These are phyloP conservation scores for Dryadomyces sulphureus DNA, from an alignment of 2,329 filamentous ascomycete genomes.

Conservation along the genomic window DNA sequence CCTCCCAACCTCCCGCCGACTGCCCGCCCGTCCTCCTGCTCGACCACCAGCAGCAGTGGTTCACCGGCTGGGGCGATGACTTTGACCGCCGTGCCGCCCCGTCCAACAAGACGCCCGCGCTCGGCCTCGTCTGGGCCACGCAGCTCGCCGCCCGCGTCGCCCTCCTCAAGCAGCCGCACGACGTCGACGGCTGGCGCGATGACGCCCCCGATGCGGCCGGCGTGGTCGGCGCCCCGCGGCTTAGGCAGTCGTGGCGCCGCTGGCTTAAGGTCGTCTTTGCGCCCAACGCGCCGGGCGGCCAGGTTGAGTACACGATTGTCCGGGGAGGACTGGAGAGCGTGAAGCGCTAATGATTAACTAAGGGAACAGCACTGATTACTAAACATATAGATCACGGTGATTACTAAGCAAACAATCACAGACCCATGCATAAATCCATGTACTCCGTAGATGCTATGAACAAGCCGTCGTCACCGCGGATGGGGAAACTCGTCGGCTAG, in stretches of 20 bases:
- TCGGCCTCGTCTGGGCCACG: conserved; percentile 83
- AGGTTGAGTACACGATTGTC: conserved; percentile 62
- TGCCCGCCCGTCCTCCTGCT: conserved; percentile 46
- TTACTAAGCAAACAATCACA: too few relatives aligned
- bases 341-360: conserved; percentile 3
- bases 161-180: conserved; percentile 51
- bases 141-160: conserved; percentile 75
- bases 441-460: too few relatives aligned
- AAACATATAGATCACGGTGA: neutral
- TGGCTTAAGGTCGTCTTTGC: conserved; percentile 87
- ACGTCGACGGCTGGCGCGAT: conserved; percentile 3
- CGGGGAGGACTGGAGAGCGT: conserved; percentile 50
- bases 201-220: conserved; percentile 1
- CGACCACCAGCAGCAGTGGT: conserved; percentile 86
- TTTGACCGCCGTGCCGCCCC: too few relatives aligned
- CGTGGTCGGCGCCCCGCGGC: conserved; percentile 9
- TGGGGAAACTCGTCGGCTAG: conserved; percentile 87
- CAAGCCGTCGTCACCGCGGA: conserved; percentile 16
- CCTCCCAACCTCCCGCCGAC: conserved; percentile 7
- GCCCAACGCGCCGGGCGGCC: conserved; percentile 47
- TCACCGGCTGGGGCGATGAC: conserved; percentile 85
- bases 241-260: conserved; percentile 39
- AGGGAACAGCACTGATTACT: neutral
- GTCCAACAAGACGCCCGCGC: conserved; percentile 67
- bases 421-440: too few relatives aligned